Base-by-base conservation (phyloP, 441 rosid genomes). In the Capsella rubella region DNA sequence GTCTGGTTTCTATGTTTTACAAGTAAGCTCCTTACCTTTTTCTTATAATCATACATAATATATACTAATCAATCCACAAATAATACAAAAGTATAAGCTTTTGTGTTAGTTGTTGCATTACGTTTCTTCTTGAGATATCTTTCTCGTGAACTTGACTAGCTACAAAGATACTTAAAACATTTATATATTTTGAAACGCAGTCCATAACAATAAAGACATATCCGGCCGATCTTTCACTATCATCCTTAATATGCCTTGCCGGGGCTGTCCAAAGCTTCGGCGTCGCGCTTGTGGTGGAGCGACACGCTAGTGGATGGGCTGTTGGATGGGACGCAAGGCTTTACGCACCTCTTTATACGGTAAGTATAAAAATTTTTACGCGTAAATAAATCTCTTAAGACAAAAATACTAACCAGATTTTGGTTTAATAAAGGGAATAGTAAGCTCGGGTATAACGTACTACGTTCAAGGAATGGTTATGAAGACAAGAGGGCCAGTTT, bases 241-340 rank as follows among this genome's bases (percentile, higher is more conserved):
- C 91, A 13, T 60, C 87, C 11, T 50, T 87, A 79, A 92, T 90
- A 74, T 90, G 96, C 75, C 63, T 87, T 47, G 50, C 84, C 1
- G 93, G 94, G 35, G 81, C 93, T 0, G 10, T 83, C 46, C 91
- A 90, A 79, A 84, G 91, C 62, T 68, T 81, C 3, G 86, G 57
- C 0, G 68, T 89, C 3, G 90, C 93, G 0, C 67, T 87, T 12
- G 76, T 72, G 0, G 79, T 81, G 11, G 93, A 84, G 45, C 87
- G 54, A 64, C 87, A 53, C 63, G 47, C 83, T 0, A 68, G 82
- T 11, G 87, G 89, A 2, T 89, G 93, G 95, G 84, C 85, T 0
- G 84, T 87, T n/a, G 91, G 90, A 4, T 89, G 85, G 90, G 90
- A 90, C 80, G 75, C 89, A 16, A 81, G 90, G 69, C 90, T 90